These are phyloP conservation scores for Scenedesmus sp. DNA, from an alignment of 163 green algal species.

Conservation along the genomic window DNA sequence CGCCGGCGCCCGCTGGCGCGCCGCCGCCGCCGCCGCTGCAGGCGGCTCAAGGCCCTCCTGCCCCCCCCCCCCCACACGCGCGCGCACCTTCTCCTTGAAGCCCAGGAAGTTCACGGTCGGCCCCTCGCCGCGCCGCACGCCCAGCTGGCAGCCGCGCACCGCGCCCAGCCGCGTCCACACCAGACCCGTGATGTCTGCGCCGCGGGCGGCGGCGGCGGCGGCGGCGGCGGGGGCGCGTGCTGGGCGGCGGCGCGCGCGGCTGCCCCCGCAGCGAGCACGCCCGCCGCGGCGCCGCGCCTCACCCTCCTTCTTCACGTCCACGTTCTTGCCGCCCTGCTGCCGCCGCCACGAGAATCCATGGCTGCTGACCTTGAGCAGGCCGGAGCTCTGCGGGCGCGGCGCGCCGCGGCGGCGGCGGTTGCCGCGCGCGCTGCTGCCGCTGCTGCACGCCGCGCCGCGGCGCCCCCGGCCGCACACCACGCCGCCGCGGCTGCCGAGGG, in stretches of 20 bases:
- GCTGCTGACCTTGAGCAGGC: slow-evolving; percentile 56
- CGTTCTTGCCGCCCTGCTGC: slow-evolving; percentile 58
- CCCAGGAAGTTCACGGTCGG: slow-evolving; percentile 69
- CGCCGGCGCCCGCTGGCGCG: too few relatives aligned
- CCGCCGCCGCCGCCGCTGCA: too few relatives aligned
- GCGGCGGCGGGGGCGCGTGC: not conserved
- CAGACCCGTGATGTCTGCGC: slow-evolving; percentile 72
- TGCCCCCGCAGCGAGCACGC: not conserved
- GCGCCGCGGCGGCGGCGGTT: not conserved
- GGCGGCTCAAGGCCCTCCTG: not conserved
- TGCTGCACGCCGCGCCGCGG: not conserved
- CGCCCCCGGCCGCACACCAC: slow-evolving; percentile 48
- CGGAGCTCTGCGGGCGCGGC: slow-evolving; percentile 42
- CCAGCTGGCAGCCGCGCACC: slow-evolving; percentile 65
- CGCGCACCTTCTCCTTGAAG: slow-evolving; percentile 72
- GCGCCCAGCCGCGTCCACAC: slow-evolving; percentile 64
- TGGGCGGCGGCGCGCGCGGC: not conserved
- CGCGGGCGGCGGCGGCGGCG: not conserved
- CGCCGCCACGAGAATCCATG: slow-evolving; percentile 73
- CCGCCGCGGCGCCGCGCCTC: not conserved
- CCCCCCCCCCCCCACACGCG: not conserved
- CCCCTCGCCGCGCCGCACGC: slow-evolving; percentile 57
- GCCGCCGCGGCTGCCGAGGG: slow-evolving; percentile 56
- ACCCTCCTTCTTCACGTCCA: slow-evolving; percentile 75
- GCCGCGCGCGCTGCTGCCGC: not conserved